These are phyloP conservation scores for Jaltomata sinuosa DNA, from an alignment of 257 asterid species.

Conservation along the genomic window DNA sequence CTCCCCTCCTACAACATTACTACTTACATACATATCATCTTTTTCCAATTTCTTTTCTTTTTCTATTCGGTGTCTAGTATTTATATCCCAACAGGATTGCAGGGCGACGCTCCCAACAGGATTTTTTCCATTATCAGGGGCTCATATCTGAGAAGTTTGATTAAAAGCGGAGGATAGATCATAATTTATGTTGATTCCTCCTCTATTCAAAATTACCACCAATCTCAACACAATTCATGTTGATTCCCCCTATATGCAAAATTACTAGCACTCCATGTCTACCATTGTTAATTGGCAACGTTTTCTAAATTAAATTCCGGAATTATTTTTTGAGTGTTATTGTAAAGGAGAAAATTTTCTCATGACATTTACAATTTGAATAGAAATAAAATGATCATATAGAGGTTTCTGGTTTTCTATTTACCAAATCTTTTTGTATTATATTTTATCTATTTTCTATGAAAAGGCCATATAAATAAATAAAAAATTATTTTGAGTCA, in stretches of 20 bases:
- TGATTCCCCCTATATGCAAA: neutral
- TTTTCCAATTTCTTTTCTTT: neutral
- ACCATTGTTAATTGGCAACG: neutral
- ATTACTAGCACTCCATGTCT: neutral
- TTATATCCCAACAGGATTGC: too few species aligned
- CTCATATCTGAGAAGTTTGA: accelerated
- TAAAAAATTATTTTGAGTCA: neutral
- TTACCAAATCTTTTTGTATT: neutral
- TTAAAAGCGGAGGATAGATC: neutral
- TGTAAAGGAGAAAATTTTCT: neutral
- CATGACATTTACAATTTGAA: neutral
- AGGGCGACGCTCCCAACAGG: too few species aligned
- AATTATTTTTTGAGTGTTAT: neutral
- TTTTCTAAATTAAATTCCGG: neutral
- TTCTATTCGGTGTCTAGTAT: neutral
- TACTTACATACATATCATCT: neutral
- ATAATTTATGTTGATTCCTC: neutral
- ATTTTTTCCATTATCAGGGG: too few species aligned
- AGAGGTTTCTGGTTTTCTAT: neutral
- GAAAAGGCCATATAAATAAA: neutral
- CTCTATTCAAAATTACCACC: neutral
- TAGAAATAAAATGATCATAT: neutral
- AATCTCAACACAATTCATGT: neutral
- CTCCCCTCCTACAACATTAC: neutral
- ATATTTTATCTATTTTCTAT: neutral